Base-by-base conservation (phyloP, 1,284 basidiomycete genomes). In the Boletus putidus region DNA sequence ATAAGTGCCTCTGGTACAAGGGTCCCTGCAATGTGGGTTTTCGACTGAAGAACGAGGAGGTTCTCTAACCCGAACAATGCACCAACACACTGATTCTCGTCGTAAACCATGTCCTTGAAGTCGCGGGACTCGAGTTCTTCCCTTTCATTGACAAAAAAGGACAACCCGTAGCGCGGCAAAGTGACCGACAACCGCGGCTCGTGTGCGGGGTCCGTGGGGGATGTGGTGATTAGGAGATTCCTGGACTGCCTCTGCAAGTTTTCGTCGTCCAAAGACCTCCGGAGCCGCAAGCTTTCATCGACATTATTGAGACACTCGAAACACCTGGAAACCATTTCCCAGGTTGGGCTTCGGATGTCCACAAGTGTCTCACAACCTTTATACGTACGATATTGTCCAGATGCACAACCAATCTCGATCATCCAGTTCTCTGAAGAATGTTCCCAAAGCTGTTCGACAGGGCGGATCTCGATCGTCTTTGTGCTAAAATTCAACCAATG, bases 11-110 rank as follows among this genome's bases (percentile, higher is more conserved):
- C 44, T 40, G 40, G 40, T 0, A 42, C 1, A 42, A 42, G 4
- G 20, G 8, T 1, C 12, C 18, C 50, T 57, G 15, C 39, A 40
- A 12, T 25, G 31, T 33, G 7, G 5, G n/a, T 25, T 43, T 63
- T 68, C 1, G 67, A 62, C 10, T 71, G 62, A 11, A 83, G 69
- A 21, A 81, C 68, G 1, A 82, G 72, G 50, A 75, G 70, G 50
- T 68, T 77, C 4, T 46, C 33, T 2, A 83, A 62, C 6, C 69
- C 66, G 10, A 67, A 50, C 36, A 70, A 31, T 20, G 16, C 14
- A 6, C 31, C 31, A 10, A 11, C 6, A 31, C 10, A 31, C 11
- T 31, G 6, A 31, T 31, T 31, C 31, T 31, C 31, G 31, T 31
- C 31, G 31, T 31, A 31, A 31, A 31, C 31, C 31, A 31, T 31